These are phyloP conservation scores for Venturia carpophila DNA, from an alignment of 2,329 filamentous ascomycete genomes.

Conservation along the genomic window DNA sequence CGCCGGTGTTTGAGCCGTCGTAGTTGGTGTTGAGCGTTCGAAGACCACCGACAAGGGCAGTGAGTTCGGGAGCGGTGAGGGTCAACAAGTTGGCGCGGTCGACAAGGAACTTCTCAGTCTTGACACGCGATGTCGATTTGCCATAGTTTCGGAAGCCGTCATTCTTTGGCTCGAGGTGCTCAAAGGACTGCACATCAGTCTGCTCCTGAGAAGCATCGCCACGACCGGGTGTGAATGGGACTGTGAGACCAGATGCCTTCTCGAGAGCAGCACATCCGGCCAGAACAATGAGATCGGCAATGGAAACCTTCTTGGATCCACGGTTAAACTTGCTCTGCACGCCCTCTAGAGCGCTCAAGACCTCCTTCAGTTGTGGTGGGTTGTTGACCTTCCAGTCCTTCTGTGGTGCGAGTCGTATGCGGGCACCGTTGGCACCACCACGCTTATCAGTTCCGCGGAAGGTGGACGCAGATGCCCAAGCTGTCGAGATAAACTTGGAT, in stretches of 20 bases:
- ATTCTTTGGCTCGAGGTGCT: slow-evolving; percentile 58
- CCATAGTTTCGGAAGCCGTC: slow-evolving; percentile 79
- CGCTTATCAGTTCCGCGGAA: slow-evolving; percentile 74
- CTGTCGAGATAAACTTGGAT: slow-evolving; percentile 55
- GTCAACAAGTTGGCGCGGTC: slow-evolving; percentile 65
- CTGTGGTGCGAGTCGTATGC: slow-evolving; percentile 66
- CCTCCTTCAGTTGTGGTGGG: slow-evolving; percentile 55
- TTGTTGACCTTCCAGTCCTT: slow-evolving; percentile 69
- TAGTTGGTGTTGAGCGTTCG: slow-evolving; percentile 63
- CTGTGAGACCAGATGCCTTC: slow-evolving; percentile 56
- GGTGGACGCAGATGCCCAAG: slow-evolving; percentile 63
- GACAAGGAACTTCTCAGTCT: slow-evolving; percentile 61
- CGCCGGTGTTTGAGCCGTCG: slow-evolving; percentile 58
- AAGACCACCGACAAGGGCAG: slow-evolving; percentile 63
- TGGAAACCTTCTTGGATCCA: slow-evolving; percentile 57
- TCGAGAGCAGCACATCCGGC: slow-evolving; percentile 64
- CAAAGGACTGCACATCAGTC: slow-evolving; percentile 59
- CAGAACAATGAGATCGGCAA: slow-evolving; percentile 73
- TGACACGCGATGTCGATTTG: slow-evolving; percentile 50
- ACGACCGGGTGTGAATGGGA: slow-evolving; percentile 68
- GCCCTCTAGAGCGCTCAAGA: slow-evolving; percentile 53
- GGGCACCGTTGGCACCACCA: slow-evolving; percentile 71
- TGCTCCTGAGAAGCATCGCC: slow-evolving; percentile 63
- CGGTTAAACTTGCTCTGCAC: slow-evolving; percentile 61
- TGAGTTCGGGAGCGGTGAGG: slow-evolving; percentile 62